Evolutionary conservation across 2,329 filamentous ascomycete genomes (phyloP).

Genomic region (Rhynchosporium graminicola): DNA sequence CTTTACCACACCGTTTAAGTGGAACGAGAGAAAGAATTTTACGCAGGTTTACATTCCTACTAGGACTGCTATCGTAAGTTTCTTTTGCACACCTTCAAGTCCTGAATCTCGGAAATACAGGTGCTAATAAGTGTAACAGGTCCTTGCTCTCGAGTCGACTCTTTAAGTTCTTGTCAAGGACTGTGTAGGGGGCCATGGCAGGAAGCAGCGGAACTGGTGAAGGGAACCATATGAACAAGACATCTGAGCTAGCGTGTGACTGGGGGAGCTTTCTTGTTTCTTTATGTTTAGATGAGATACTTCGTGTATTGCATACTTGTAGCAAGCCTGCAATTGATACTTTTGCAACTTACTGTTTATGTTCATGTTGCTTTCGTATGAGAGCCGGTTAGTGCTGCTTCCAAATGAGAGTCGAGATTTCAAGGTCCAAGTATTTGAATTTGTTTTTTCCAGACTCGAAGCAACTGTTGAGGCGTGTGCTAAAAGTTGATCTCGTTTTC

Average conservation of each 20-base stretch:
- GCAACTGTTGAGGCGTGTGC: too few relatives aligned
- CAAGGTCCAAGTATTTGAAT: too few relatives aligned
- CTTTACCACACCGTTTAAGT: conserved; percentile 87
- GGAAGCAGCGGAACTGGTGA: too few relatives aligned
- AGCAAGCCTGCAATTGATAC: background rate
- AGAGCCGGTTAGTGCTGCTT: background rate
- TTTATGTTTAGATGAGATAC: conserved; percentile 5
- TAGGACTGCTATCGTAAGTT: conserved; percentile 76
- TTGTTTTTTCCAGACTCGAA: too few relatives aligned
- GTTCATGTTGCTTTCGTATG: background rate
- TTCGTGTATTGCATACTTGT: background rate
- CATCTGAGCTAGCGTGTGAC: conserved; percentile 1
- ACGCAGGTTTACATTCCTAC: conserved; percentile 88
- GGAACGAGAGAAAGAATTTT: conserved; percentile 90
- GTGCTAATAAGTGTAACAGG: conserved; percentile 32
- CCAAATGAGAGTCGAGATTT: background rate
- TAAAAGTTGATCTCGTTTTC: too few relatives aligned
- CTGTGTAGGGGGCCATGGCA: background rate
- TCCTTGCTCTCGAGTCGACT: conserved; percentile 43
- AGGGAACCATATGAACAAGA: background rate
- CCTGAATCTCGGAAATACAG: background rate
- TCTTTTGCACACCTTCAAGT: background rate
- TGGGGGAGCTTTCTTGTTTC: background rate
- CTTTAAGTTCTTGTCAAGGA: conserved; percentile 27
- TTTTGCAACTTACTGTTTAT: background rate